phyloP scores from a whole-genome alignment of 257 asterid species.

The Lycium barbarum region DNA sequence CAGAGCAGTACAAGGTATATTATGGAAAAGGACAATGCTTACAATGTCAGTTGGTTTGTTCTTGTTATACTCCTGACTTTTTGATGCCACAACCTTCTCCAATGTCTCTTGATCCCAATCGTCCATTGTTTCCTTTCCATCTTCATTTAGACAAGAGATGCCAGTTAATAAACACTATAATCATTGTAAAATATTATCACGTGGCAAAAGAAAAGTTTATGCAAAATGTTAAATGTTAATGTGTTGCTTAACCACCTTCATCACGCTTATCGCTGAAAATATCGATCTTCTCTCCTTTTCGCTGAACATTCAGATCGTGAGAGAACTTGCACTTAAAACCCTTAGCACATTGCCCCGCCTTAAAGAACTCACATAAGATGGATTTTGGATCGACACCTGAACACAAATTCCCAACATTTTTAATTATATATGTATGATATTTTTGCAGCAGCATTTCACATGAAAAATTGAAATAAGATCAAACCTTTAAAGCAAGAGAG shows the following conservation, averaged over 20 bases:
- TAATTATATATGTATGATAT: neutral
- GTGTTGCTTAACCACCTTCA: conserved; percentile 48
- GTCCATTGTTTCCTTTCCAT: conserved; percentile 72
- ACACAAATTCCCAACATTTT: conserved; percentile 28
- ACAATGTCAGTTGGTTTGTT: conserved; percentile 97
- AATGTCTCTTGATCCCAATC: conserved; percentile 93
- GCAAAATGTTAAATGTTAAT: conserved; percentile 20
- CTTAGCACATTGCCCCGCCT: conserved; percentile 87
- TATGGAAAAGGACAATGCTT: conserved; percentile 38
- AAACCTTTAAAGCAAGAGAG: conserved; percentile 7
- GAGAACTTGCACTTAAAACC: conserved; percentile 98
- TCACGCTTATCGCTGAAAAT: conserved; percentile 82
- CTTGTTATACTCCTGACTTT: conserved; percentile 90
- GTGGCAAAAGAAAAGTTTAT: neutral
- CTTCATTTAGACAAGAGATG: conserved; percentile 29
- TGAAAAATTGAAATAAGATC: conserved; percentile 12
- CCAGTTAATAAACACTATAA: conserved; percentile 26
- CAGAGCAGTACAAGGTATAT: neutral
- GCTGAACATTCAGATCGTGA: conserved; percentile 89
- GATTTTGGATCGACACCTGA: conserved; percentile 97
- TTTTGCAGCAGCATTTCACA: neutral
- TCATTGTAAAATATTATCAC: neutral
- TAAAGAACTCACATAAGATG: conserved; percentile 79
- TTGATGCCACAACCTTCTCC: conserved; percentile 87
- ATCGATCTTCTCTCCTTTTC: conserved; percentile 97